Conservation (phyloP, 2,329 filamentous ascomycete species). For the Drechslerella dactyloides region DNA sequence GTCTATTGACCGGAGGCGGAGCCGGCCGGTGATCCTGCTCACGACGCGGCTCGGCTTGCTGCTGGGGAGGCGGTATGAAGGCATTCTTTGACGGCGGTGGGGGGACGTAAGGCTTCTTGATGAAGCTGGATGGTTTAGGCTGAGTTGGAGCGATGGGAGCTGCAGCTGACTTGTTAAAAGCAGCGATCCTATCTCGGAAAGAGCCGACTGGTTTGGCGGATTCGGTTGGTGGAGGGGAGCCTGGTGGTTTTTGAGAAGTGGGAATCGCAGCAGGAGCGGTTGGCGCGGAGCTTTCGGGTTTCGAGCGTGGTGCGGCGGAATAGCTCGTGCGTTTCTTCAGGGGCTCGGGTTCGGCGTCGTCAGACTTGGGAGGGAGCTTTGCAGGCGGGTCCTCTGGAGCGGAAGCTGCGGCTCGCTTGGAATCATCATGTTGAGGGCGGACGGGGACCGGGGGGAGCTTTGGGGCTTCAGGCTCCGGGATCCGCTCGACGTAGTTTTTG, state of each 20-base stretch:
- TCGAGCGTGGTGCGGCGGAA: constrained; percentile 43
- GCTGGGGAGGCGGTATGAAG: constrained; percentile 78
- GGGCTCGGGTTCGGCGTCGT: constrained; percentile 25
- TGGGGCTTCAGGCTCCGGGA: constrained; percentile 50
- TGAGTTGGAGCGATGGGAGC: constrained; percentile 71
- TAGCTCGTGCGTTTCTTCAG: constrained; percentile 32
- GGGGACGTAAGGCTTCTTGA: constrained; percentile 96
- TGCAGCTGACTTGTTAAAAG: constrained; percentile 89
- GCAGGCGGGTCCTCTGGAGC: constrained; percentile 18
- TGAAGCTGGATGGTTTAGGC: constrained; percentile 69
- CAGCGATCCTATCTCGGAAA: constrained; percentile 94
- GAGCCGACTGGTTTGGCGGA: constrained; percentile 61
- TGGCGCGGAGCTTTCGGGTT: constrained; percentile 53
- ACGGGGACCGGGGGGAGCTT: constrained; percentile 48
- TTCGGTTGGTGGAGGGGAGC: constrained; percentile 30
- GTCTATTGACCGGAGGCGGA: constrained; percentile 54
- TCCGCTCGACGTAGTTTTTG: constrained; percentile 86
- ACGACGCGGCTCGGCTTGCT: constrained; percentile 74
- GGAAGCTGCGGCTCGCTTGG: constrained; percentile 15
- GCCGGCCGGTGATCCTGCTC: constrained; percentile 73
- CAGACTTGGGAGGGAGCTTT: constrained; percentile 5
- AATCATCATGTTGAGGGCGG: constrained; percentile 52
- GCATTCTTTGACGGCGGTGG: constrained; percentile 91
- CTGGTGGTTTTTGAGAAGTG: constrained; percentile 13
- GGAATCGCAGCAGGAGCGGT: constrained; percentile 54